A percentile compares a stretch with the other conserved stretches of the same genome.
Conservation (phyloP, 2,329 filamentous ascomycete species). For the Botrytis tulipae region DNA sequence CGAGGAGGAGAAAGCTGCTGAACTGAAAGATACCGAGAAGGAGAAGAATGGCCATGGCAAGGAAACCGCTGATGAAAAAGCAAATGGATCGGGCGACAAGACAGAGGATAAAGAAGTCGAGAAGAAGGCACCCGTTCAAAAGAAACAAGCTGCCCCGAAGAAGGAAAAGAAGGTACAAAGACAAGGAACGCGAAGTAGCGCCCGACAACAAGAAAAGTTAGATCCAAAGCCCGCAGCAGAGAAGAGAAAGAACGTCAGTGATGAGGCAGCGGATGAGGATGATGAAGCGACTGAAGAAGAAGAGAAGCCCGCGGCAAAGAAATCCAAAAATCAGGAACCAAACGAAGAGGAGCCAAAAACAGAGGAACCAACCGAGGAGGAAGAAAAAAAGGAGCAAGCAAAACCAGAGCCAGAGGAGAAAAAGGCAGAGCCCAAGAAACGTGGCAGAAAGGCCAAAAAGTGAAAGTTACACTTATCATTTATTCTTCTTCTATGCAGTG, state of each 20-base stretch:
- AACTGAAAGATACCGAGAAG: slow-evolving; percentile 16
- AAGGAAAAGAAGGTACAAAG: slow-evolving; percentile 24
- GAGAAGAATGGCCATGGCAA: slow-evolving; percentile 21
- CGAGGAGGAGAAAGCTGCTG: slow-evolving; percentile 25
- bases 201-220: slow-evolving; percentile 22
- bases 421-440: slow-evolving; percentile 1
- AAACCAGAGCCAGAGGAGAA: neutral
- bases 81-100: neutral
- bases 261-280: slow-evolving; percentile 2
- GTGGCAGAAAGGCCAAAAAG: slow-evolving; percentile 13
- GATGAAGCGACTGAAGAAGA: neutral
- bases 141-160: neutral
- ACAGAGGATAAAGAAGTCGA: slow-evolving; percentile 17
- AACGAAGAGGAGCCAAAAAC: neutral
- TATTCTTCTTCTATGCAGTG: neutral
- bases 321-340: neutral
- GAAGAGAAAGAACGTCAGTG: slow-evolving; percentile 9
- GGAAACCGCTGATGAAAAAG: neutral
- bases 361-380: neutral
- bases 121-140: slow-evolving; percentile 6
- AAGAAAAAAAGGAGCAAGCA: neutral
- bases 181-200: slow-evolving; percentile 27
- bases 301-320: slow-evolving; percentile 14
- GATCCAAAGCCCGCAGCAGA: neutral
- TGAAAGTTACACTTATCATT: slow-evolving; percentile 1